Base-by-base conservation (phyloP, 768 basidiomycete species). In the Boletus rubroflammeus region DNA sequence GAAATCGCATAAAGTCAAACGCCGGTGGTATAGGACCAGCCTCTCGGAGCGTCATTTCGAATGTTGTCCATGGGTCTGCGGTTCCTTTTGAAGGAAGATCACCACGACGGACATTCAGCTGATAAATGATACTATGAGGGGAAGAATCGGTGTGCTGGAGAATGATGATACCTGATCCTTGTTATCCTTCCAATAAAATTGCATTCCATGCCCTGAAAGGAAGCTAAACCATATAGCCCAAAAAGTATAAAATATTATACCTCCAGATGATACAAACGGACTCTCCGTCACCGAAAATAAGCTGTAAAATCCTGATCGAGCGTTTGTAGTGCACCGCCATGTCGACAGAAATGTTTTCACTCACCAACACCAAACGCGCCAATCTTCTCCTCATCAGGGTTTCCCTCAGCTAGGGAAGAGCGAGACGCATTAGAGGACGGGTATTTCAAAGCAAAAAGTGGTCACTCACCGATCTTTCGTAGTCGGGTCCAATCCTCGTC, bases 141-240 rank as follows among this genome's bases (percentile, higher is more conserved):
- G 23, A 47, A 9, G 1, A 17, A 23, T 31, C n/a, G 13, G 1
- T 21, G 8, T 3, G n/a, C 8, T 21, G 7, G 28, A 26, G 31
- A 42, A 44, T 8, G 36, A 25, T 35, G 19, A 34, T 58, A 86
- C 86, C 75, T 94, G 92, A 64, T 94, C 92, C 63, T 89, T 91
- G 62, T 88, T 88, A 63, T 90, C 90, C 67, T 93, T 94, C 93
- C 93, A 98, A 67, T 95, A 90, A 68, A 97, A 98, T 0, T 85
- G 88, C 93, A 96, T 96, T 84, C 92, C 93, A 65, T 89, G 82
- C 31, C 84, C 93, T 81, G 66, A 56, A 46, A 59, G 25, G 38
- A 56, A 29, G 25, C 38, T 51, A 14, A 47, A 55, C 7, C 25
- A 39, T n/a, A n/a, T 29, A 15, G 5, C 2, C 2, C 25, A 4